Evolutionary conservation across 2,329 filamentous ascomycete species (phyloP).

Genomic region (Fusarium sp.): DNA sequence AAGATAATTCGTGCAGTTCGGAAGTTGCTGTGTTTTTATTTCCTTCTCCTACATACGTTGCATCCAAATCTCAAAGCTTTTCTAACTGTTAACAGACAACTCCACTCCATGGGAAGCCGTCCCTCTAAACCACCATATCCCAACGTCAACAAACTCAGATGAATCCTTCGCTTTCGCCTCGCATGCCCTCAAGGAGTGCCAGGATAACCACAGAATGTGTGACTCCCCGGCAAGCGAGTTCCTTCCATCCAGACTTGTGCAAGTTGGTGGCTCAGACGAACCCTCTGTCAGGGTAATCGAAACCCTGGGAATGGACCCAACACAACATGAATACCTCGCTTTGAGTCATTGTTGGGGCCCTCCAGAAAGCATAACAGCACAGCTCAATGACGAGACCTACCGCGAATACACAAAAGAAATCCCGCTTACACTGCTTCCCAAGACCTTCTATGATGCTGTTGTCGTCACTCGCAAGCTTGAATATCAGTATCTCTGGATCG

Average conservation of each 20-base stretch:
- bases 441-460: slow-evolving; percentile 5
- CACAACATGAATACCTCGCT: background rate
- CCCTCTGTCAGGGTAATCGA: background rate
- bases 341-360: slow-evolving; percentile 14
- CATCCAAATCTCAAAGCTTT: background rate
- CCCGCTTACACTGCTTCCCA: background rate
- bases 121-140: background rate
- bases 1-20: no score
- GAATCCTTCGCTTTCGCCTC: background rate
- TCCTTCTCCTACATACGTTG: background rate
- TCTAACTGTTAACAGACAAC: background rate
- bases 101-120: background rate
- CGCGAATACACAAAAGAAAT: slow-evolving; percentile 4
- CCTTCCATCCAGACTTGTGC: slow-evolving; percentile 7
- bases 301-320: background rate
- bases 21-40: background rate
- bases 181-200: background rate
- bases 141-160: background rate
- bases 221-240: background rate
- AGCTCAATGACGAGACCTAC: slow-evolving; percentile 7
- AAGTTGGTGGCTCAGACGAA: background rate
- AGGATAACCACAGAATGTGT: background rate
- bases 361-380: slow-evolving; percentile 3
- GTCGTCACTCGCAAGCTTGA: slow-evolving; percentile 1
- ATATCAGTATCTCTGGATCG: background rate